Base-by-base conservation (phyloP, 148 eudicot species). In the Mesembryanthemum crystallinum region DNA sequence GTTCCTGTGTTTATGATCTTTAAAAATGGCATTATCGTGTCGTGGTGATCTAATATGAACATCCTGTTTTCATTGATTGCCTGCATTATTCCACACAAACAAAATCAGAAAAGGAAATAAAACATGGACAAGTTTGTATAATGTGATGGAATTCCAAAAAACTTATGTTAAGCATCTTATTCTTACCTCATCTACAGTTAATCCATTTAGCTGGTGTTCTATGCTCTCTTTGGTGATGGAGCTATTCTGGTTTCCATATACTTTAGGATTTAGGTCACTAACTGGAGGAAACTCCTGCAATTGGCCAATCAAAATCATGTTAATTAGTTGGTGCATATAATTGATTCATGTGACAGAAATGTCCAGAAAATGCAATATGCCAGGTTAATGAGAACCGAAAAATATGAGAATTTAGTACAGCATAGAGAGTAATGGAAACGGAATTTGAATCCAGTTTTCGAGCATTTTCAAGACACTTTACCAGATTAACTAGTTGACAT, bases 21-120 rank as follows among this genome's bases (percentile, higher is more conserved):
- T 39, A 94, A 82, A 86, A 90, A 91, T 64, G 93, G 90, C 97
- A 94, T 88, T 29, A 94, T 55, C 23, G 89, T 81, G 79, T 94
- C 98, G 52, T 94, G 97, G 73, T 90, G 95, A 73, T 94, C 87
- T 74, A 94, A 72, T 84, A 94, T 92, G 83, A 86, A 94, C 64
- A 94, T 77, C 83, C 82, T 90, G 75, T 89, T 87, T 28, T 75
- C 45, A 74, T 80, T 69, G 8, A 94, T 80, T 58, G 97, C 98
- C 98, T 94, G 80, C 47, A 27, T n/a, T 32, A 54, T 14, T 8
- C 28, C n/a, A n/a, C n/a, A n/a, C n/a, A n/a, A n/a, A n/a, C n/a
- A n/a, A n/a, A n/a, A n/a, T n/a, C n/a, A n/a, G n/a, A n/a, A n/a
- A n/a, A n/a, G n/a, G n/a, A n/a, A n/a, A n/a, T n/a, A n/a, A n/a